phyloP scores from a whole-genome alignment of 164 flowering plant species.

The Chloranthus sessilifolius region DNA sequence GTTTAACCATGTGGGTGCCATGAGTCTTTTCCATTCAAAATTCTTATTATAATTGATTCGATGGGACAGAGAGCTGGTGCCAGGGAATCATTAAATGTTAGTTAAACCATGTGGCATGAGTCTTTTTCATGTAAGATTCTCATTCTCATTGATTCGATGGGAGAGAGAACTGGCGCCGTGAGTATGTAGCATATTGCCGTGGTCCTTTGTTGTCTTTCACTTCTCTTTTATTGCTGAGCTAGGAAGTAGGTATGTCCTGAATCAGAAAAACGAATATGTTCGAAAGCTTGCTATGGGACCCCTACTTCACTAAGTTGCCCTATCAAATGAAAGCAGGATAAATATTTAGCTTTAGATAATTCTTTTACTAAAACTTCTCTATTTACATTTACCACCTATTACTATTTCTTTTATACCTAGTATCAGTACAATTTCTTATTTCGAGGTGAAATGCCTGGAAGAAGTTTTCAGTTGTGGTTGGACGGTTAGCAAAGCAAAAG shows the following conservation, averaged over 20 bases:
- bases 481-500: no score
- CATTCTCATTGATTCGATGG: slow-evolving; percentile 21
- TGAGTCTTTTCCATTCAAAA: slow-evolving; percentile 18
- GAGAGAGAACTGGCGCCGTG: slow-evolving; percentile 15
- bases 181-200: slow-evolving; percentile 14
- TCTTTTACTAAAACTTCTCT: no score
- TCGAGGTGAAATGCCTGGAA: no score
- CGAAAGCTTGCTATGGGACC: slow-evolving; percentile 30
- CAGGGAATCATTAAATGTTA: slow-evolving; percentile 17
- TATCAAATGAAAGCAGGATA: slow-evolving; percentile 7
- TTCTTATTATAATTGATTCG: no score
- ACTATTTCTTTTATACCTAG: no score
- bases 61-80: no score
- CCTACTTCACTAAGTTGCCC: slow-evolving; percentile 19
- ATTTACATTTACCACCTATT: no score
- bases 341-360: not conserved
- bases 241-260: slow-evolving; percentile 8
- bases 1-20: slow-evolving; percentile 7
- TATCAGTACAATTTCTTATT: no score
- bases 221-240: slow-evolving; percentile 8
- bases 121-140: slow-evolving; percentile 33
- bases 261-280: slow-evolving; percentile 17
- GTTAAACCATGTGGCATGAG: slow-evolving; percentile 4
- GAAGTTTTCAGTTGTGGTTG: no score
- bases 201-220: slow-evolving; percentile 15